These are phyloP conservation scores for Cyclostephanos tholiformis DNA, from an alignment of 108 stramenopile genomes.

Conservation along the genomic window DNA sequence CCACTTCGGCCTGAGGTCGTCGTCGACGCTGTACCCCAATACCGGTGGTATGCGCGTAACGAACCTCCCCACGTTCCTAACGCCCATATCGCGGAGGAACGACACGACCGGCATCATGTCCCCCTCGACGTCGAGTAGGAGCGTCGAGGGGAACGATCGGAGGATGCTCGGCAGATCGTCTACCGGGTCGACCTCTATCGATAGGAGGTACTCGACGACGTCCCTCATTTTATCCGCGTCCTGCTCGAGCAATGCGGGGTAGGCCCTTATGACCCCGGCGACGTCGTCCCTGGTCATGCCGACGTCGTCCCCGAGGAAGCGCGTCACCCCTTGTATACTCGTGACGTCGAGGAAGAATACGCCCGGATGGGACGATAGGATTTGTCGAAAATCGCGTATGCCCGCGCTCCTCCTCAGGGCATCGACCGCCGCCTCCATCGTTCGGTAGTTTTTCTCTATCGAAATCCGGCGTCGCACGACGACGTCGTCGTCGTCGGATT, in stretches of 20 bases:
- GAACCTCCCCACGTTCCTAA: constrained; percentile 71
- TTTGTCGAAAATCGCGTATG: constrained; percentile 63
- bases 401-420: constrained; percentile 63
- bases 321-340: constrained; percentile 50
- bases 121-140: constrained; percentile 58
- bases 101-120: constrained; percentile 68
- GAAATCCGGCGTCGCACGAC: constrained; percentile 19
- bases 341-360: constrained; percentile 65
- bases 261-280: constrained; percentile 59
- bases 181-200: constrained; percentile 52
- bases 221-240: constrained; percentile 53
- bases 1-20: constrained; percentile 81
- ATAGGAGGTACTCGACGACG: constrained; percentile 48
- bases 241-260: constrained; percentile 63
- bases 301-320: constrained; percentile 61
- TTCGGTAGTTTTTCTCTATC: constrained; percentile 56
- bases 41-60: constrained; percentile 74
- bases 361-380: constrained; percentile 67
- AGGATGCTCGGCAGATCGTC: constrained; percentile 64
- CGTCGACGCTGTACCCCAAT: constrained; percentile 75
- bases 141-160: constrained; percentile 68
- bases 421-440: constrained; percentile 60
- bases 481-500: constrained; percentile 17
- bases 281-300: constrained; percentile 72
- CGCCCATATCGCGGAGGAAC: constrained; percentile 64